Conservation (phyloP, 352 stramenopile genomes). For the Pythium sukuiense region DNA sequence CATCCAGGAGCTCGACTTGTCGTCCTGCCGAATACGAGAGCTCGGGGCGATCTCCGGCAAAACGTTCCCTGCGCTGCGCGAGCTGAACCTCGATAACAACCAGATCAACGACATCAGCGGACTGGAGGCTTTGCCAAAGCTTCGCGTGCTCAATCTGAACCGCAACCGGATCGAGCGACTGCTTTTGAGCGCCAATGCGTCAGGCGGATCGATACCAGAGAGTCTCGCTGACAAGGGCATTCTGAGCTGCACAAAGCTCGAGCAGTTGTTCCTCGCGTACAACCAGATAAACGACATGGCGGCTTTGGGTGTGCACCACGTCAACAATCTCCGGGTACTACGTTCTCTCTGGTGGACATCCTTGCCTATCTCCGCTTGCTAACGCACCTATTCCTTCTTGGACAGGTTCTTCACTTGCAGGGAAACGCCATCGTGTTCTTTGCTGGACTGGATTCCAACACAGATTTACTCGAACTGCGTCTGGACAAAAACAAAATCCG, state of each 20-base stretch:
- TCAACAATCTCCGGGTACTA: constrained; percentile 64
- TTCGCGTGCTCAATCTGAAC: constrained; percentile 71
- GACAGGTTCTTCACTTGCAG: constrained; percentile 69
- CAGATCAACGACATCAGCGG: constrained; percentile 73
- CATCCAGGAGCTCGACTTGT: constrained; percentile 73
- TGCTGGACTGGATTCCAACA: constrained; percentile 57
- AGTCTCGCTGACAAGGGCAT: constrained; percentile 51
- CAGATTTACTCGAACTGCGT: constrained; percentile 64
- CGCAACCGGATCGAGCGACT: constrained; percentile 76
- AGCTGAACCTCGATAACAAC: constrained; percentile 87
- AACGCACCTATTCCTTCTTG: no score
- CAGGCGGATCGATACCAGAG: constrained; percentile 25
- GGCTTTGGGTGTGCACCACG: constrained; percentile 58
- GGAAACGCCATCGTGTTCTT: constrained; percentile 79
- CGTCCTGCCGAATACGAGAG: constrained; percentile 72
- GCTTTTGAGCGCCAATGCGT: constrained; percentile 22
- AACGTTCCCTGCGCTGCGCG: constrained; percentile 60
- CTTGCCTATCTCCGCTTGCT: no score
- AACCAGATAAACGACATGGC: constrained; percentile 84
- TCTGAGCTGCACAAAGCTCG: constrained; percentile 56
- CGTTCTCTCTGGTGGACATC: background rate
- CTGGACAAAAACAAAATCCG: constrained; percentile 86
- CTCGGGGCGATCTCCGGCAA: constrained; percentile 53
- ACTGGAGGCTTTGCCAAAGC: constrained; percentile 58
- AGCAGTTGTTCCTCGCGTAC: constrained; percentile 71